These are phyloP conservation scores for Alternaria sp. DNA, from an alignment of 2,329 filamentous ascomycete genomes.

Conservation along the genomic window DNA sequence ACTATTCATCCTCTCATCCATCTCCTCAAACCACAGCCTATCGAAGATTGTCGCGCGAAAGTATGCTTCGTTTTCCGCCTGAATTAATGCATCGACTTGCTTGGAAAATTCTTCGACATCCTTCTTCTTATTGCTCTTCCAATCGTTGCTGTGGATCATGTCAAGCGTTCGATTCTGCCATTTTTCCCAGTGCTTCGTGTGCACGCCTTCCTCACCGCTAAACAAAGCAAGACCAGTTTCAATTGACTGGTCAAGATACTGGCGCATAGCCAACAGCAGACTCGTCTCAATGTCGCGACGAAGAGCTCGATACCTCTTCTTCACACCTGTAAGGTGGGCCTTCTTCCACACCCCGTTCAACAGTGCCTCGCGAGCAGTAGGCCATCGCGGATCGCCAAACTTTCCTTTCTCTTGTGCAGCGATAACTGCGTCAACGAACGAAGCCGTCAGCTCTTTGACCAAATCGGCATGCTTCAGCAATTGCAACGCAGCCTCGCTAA, in stretches of 20 bases:
- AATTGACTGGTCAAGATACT: constrained; percentile 41
- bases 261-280: constrained; percentile 37
- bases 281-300: constrained; percentile 37
- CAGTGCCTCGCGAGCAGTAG: constrained; percentile 34
- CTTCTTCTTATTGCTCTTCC: constrained; percentile 40
- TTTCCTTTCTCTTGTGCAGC: constrained; percentile 32
- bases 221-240: constrained; percentile 38
- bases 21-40: constrained; percentile 31
- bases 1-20: constrained; percentile 37
- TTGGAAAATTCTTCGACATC: constrained; percentile 40
- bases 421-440: constrained; percentile 32
- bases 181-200: constrained; percentile 29
- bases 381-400: constrained; percentile 32
- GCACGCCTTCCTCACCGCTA: constrained; percentile 23
- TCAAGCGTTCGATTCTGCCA: constrained; percentile 42
- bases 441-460: constrained; percentile 26
- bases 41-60: constrained; percentile 36
- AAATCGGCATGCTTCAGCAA: constrained; percentile 38
- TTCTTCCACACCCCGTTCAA: constrained; percentile 44
- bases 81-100: constrained; percentile 31
- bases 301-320: constrained; percentile 35
- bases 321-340: constrained; percentile 35
- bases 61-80: constrained; percentile 31
- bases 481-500: constrained; percentile 37
- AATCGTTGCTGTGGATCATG: constrained; percentile 35